A percentile compares a stretch with the other conserved stretches of the same genome.
Conservation (phyloP, 176 grass and related monocot genomes). For the Oryza australiensis region DNA sequence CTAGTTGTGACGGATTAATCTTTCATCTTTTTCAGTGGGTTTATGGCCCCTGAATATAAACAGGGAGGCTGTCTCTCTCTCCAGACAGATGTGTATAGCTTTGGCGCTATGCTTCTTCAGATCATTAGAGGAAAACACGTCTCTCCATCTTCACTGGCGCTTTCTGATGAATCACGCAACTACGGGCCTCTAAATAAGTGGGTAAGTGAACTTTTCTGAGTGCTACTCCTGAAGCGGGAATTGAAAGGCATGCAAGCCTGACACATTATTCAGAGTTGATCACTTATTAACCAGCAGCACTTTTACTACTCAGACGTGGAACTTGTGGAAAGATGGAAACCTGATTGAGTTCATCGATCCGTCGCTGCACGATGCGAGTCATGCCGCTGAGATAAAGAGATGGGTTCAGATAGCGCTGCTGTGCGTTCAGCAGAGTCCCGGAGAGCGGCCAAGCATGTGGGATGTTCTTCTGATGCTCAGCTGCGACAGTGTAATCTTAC, state of each 20-base stretch:
- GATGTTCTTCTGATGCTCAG: slow-evolving; percentile 14
- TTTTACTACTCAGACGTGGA: background rate
- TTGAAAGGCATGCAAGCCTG: background rate
- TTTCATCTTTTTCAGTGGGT: background rate
- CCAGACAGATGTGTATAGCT: too few species aligned
- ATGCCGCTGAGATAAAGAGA: background rate
- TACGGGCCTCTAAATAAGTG: too few species aligned
- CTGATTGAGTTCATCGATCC: slow-evolving; percentile 3
- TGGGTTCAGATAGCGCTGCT: background rate
- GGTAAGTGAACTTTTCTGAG: background rate
- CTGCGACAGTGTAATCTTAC: background rate
- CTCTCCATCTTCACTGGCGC: too few species aligned
- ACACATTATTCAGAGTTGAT: background rate
- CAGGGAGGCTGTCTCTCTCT: background rate
- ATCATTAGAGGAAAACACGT: background rate
- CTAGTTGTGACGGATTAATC: too few species aligned
- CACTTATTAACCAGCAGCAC: background rate
- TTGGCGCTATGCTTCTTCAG: background rate
- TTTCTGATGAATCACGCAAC: too few species aligned
- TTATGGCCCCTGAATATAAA: background rate
- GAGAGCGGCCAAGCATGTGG: background rate
- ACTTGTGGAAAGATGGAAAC: background rate
- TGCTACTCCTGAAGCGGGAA: background rate
- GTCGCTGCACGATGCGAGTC: background rate
- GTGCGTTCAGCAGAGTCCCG: background rate